These are phyloP conservation scores for Chlorella sorokiniana DNA, from an alignment of 139 green algal genomes.

Conservation along the genomic window DNA sequence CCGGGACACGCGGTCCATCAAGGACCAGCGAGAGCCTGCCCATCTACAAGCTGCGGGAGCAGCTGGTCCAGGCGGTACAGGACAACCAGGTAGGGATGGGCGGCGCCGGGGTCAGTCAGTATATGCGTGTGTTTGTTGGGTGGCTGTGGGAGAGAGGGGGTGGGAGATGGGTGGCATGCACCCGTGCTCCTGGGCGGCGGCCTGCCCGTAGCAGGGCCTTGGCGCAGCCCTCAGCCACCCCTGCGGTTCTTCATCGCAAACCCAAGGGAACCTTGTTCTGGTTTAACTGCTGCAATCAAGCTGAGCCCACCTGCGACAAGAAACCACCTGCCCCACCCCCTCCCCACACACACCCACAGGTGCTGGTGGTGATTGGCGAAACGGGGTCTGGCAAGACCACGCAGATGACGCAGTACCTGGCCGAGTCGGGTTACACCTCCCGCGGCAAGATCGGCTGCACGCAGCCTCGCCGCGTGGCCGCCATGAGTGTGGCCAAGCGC, in stretches of 20 bases:
- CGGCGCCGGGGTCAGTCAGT: not conserved
- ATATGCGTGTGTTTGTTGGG: not conserved
- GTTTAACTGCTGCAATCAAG: not conserved
- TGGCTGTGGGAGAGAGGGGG: not conserved
- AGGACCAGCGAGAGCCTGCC: slow-evolving; percentile 96
- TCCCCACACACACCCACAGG: slow-evolving; percentile 30
- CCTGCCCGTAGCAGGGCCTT: too few relatives aligned
- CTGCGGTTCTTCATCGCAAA: not conserved
- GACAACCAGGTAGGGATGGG: slow-evolving; percentile 28
- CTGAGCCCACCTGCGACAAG: not conserved
- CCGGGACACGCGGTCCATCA: slow-evolving; percentile 86
- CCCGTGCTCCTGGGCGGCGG: too few relatives aligned
- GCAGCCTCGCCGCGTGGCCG: slow-evolving; percentile 93
- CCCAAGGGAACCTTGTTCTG: too few relatives aligned
- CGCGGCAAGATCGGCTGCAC: slow-evolving; percentile 88
- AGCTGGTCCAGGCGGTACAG: slow-evolving; percentile 81
- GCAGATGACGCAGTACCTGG: slow-evolving; percentile 98
- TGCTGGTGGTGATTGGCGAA: slow-evolving; percentile 90
- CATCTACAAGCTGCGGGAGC: slow-evolving; percentile 92
- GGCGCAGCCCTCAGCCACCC: not conserved
- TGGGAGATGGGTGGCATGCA: not conserved
- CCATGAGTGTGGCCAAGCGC: slow-evolving; percentile 95
- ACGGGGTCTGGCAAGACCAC: slow-evolving; percentile 98
- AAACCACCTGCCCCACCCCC: not conserved
- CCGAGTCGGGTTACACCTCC: slow-evolving; percentile 82